phyloP scores from a whole-genome alignment of 2,329 filamentous ascomycete genomes.

The Sporothrix luriei region DNA sequence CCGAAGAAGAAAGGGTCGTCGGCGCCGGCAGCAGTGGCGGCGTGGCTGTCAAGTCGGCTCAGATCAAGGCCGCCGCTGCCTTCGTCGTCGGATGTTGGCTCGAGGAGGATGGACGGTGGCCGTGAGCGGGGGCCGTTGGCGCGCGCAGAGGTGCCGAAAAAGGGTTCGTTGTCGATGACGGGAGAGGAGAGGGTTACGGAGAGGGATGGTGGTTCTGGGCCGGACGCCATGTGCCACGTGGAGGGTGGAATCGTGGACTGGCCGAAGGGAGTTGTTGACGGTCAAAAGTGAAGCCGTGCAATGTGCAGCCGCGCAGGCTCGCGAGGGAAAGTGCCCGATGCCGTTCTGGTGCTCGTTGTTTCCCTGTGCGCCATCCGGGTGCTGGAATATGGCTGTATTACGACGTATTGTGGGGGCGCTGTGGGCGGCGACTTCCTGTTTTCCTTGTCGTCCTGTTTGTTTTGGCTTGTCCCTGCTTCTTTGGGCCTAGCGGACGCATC shows the following conservation, averaged over 20 bases:
- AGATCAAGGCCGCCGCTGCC: constrained; percentile 10
- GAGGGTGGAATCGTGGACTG: neutral
- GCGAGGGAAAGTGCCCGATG: neutral
- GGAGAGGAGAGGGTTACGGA: constrained; percentile 25
- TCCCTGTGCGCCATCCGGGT: constrained; percentile 16
- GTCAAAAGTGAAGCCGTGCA: constrained; percentile 8
- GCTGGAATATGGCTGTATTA: neutral
- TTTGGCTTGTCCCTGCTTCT: constrained; percentile 24
- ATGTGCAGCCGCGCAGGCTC: constrained; percentile 14
- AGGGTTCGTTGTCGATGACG: neutral
- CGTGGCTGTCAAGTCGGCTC: neutral
- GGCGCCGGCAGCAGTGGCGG: neutral
- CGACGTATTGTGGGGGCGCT: neutral
- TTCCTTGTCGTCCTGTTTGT: neutral
- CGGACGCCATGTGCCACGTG: constrained; percentile 32
- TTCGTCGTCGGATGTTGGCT: constrained; percentile 29
- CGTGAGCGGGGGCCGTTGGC: constrained; percentile 8
- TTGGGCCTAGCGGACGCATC: constrained; percentile 28
- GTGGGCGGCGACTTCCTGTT: constrained; percentile 7
- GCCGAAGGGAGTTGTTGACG: neutral
- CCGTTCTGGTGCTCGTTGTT: neutral
- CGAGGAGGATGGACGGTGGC: constrained; percentile 31
- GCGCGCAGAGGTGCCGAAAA: neutral
- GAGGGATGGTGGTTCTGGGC: constrained; percentile 25
- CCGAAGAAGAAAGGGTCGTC: constrained; percentile 30